A percentile compares a stretch with the other conserved stretches of the same genome.
These are phyloP conservation scores for Umbelopsis sp. DNA, from an alignment of 371 early-diverging fungal genomes.

Conservation along the genomic window DNA sequence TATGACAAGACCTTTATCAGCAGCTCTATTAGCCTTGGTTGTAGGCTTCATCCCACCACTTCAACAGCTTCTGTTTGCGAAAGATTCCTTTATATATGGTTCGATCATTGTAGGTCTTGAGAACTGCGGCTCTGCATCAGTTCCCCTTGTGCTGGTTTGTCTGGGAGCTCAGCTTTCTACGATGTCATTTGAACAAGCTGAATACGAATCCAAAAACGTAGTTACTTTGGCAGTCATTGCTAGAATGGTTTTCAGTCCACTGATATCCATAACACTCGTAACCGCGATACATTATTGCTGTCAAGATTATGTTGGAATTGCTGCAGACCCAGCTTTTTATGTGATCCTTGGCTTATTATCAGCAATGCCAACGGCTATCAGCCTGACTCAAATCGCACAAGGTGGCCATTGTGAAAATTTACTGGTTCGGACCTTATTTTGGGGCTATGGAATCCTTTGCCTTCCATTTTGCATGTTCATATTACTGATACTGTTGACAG, in stretches of 20 bases:
- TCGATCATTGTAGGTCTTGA: conserved; percentile 66
- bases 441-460: conserved; percentile 63
- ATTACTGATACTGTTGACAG: conserved; percentile 31
- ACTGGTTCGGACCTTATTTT: conserved; percentile 59
- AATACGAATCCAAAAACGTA: conserved; percentile 3
- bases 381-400: conserved; percentile 58
- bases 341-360: conserved; percentile 54
- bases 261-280: conserved; percentile 50
- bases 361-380: conserved; percentile 62
- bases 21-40: conserved; percentile 59
- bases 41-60: conserved; percentile 58
- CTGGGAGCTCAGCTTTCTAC: conserved; percentile 68
- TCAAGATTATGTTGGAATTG: conserved; percentile 32
- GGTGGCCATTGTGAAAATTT: conserved; percentile 58
- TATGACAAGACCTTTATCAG: conserved; percentile 69
- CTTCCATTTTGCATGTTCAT: conserved; percentile 47
- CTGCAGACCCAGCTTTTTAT: conserved; percentile 54
- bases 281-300: conserved; percentile 39
- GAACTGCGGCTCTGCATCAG: conserved; percentile 68
- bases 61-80: conserved; percentile 53
- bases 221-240: conserved; percentile 37
- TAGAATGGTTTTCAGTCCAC: conserved; percentile 49
- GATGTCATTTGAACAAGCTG: conserved; percentile 33
- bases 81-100: conserved; percentile 56
- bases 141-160: conserved; percentile 71